Base-by-base conservation (phyloP, 306 rosid species). In the Morella rubra region DNA sequence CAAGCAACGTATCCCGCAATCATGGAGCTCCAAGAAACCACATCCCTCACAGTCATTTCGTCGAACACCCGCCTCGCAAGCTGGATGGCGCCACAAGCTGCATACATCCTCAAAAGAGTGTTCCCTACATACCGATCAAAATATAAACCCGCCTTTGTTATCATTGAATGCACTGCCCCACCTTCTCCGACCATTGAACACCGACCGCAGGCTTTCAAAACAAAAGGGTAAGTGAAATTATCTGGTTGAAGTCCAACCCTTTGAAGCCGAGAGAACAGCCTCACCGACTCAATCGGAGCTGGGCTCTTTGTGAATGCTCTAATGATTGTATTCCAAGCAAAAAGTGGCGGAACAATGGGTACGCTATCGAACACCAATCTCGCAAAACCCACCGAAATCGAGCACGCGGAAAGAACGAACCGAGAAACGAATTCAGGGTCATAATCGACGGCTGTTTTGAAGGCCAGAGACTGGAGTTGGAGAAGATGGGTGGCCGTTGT, bases 21-120 rank as follows among this genome's bases (percentile, higher is more conserved):
- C 90, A 88, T 79, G 50, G 90, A 84, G 67, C 84, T 88, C 89
- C 95, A 84, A 37, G 92, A 81, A 73, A 86, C 91, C 54, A 90
- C 87, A 76, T 86, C 88, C 80, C 85, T 88, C 16, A 60, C 80
- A 70, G 70, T 6, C 88, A 86, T 82, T 84, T 86, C 87, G 59
- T 90, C 90, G 24, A 90, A 88, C 89, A 80, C 85, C 45, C 45
- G 32, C 42, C 87, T 49, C 0, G 89, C 92, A 73, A 69, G 51
- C 59, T 49, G 45, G 0, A 79, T 11, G 0, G 20, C 64, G 0
- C 78, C 80, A 0, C 85, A 90, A 50, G 84, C 84, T 0, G 71
- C 69, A 0, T 86, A 87, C 83, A 86, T 79, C 15, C 79, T 81
- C 75, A 90, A 82, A 71, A 87, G 86, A 67, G 89, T 74, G 68